phyloP scores from a whole-genome alignment of 306 rosid genomes.

The Medicago truncatula region MtrunA17r5.0-ANR NC_053042.1:19197001-19197500 shows the following conservation, averaged over 20 bases:
- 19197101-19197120: neutral
- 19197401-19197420: neutral
- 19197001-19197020: conserved; percentile 15
- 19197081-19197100: conserved; percentile 11
- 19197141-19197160: conserved; percentile 1
- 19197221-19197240: neutral
- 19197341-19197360: neutral
- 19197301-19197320: neutral
- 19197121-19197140: conserved; percentile 1
- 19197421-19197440: neutral
- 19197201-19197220: neutral
- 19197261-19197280: neutral
- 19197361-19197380: neutral
- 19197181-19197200: conserved; percentile 1
- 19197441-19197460: neutral
- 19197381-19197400: neutral
- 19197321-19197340: neutral
- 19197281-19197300: neutral
- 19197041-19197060: conserved; percentile 18
- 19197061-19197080: neutral
- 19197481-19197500: neutral
- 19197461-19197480: neutral
- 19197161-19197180: neutral
- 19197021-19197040: conserved; percentile 9
- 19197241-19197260: neutral